Percentiles rank a stretch among this genome's conserved stretches.
Conservation (phyloP, 1,139 yeast species). For the Magnusiomyces tetraspermus region DNA sequence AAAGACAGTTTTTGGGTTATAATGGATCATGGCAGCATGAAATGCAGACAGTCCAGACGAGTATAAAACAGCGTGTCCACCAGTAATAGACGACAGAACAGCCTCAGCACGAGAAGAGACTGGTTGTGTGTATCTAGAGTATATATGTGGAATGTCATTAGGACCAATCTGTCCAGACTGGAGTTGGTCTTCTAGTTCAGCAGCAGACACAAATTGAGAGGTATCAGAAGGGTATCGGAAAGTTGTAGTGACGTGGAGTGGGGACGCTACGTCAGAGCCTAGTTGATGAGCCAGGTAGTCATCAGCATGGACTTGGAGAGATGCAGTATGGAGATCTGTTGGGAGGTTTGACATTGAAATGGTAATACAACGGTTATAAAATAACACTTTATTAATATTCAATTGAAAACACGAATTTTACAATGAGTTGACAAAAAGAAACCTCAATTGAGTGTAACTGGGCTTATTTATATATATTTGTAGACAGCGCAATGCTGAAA, state of each 20-base stretch:
- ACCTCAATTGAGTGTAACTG: too few relatives aligned
- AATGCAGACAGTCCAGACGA: slow-evolving; percentile 77
- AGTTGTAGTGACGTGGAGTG: slow-evolving; percentile 76
- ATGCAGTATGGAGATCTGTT: slow-evolving; percentile 11
- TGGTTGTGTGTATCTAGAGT: slow-evolving; percentile 70
- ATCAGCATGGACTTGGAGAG: slow-evolving; percentile 28
- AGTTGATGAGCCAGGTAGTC: slow-evolving; percentile 20
- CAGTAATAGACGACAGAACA: slow-evolving; percentile 48
- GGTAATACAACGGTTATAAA: too few relatives aligned
- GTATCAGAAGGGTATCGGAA: slow-evolving; percentile 59
- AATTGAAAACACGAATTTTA: too few relatives aligned
- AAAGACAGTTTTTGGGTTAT: slow-evolving; percentile 65
- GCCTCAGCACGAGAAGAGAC: slow-evolving; percentile 60
- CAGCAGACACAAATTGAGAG: slow-evolving; percentile 37
- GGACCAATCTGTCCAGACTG: slow-evolving; percentile 25
- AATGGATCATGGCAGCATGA: slow-evolving; percentile 60
- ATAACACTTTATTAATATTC: too few relatives aligned
- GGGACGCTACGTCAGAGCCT: slow-evolving; percentile 55
- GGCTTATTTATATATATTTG: too few relatives aligned
- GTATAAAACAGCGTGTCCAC: slow-evolving; percentile 52
- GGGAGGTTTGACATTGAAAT: slow-evolving; percentile 2
- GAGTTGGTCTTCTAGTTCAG: slow-evolving; percentile 30
- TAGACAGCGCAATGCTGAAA: too few relatives aligned
- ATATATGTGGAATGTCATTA: slow-evolving; percentile 28
- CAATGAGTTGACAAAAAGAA: too few relatives aligned